Evolutionary conservation across 1,139 yeast genomes (phyloP), one percentile per base, ranked within the genome.

Genomic region (Hansenula sp.): DNA sequence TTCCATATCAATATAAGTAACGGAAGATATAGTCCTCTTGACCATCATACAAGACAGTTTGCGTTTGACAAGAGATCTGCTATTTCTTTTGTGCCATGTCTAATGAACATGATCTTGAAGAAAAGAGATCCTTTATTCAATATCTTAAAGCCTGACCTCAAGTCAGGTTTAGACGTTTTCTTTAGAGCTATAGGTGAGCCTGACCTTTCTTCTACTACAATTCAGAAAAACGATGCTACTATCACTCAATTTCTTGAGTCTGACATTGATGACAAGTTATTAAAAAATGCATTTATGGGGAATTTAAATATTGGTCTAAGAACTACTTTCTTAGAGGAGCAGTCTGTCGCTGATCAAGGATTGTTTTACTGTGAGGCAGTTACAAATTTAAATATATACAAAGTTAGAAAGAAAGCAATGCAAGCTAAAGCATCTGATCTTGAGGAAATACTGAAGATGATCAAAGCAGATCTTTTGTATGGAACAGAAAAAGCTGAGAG

Each of bases 341-440:
- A 65, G 14, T 53, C 49, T 2, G 61, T 66, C 2, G 70, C 75
- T 8, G 64, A 70, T 38, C 52, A 71, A 18, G 96, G 96, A 0
- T 65, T 90, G 6, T 88, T 83, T 55, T 88, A 77, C 51, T 64
- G 85, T 36, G 80, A 87, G 48, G 96, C 90, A 0, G 68, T 84
- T 4, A 68, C 82, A 24, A 78, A 84, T 16, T 68, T 88, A 48
- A 70, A 84, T 31, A 66, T 80, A 4, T 87, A 81, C 62, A 78
- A 79, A 44, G 65, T 75, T 12, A 66, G 95, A 34, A 85, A 84
- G 55, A 78, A 87, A 51, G 72, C 83, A 1, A 77, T 83, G 71
- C 94, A 84, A 50, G 86, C 92, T 9, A 69, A 94, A 44, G 79
- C 84, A 0, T 85, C 87, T 6, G 97, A 90, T 53, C 64, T 90